A percentile compares a stretch with the other conserved stretches of the same genome.
Conservation (phyloP, 2,329 filamentous ascomycete species). For the Monosporascus sp. region DNA sequence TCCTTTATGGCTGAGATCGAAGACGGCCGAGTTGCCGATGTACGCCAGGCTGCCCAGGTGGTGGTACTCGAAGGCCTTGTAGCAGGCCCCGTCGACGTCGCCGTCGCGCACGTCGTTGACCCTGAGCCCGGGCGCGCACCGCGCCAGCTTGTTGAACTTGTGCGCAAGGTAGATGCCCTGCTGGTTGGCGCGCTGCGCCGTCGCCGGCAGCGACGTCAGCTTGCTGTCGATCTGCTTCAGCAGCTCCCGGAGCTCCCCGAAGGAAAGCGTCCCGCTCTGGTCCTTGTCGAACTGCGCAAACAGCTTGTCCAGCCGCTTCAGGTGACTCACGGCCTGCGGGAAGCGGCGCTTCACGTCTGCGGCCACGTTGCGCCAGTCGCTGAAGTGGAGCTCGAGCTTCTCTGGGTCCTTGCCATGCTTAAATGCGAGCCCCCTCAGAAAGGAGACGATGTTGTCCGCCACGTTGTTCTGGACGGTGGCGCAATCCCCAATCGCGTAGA, state of each 20-base stretch:
- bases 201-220: conserved; percentile 89
- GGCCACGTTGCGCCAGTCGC: conserved; percentile 83
- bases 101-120: conserved; percentile 82
- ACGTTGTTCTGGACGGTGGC: conserved; percentile 97
- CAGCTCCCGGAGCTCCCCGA: conserved; percentile 83
- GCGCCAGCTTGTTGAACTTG: conserved; percentile 90
- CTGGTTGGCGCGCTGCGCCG: conserved; percentile 92
- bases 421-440: conserved; percentile 84
- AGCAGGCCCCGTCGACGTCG: conserved; percentile 85
- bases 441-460: conserved; percentile 83
- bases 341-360: conserved; percentile 81
- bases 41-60: conserved; percentile 92
- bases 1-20: conserved; percentile 71
- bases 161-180: conserved; percentile 88
- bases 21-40: conserved; percentile 92
- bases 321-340: conserved; percentile 81
- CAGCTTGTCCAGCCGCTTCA: conserved; percentile 83
- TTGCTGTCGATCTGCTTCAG: conserved; percentile 91
- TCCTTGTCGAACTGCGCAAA: conserved; percentile 93
- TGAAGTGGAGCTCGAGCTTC: conserved; percentile 78
- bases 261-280: conserved; percentile 87
- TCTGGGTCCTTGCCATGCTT: conserved; percentile 88
- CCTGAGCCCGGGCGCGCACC: conserved; percentile 66
- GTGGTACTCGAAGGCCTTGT: conserved; percentile 90
- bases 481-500: conserved; percentile 96